These are phyloP conservation scores for Albifimbria verrucaria DNA, from an alignment of 2,329 filamentous ascomycete genomes.

Conservation along the genomic window DNA sequence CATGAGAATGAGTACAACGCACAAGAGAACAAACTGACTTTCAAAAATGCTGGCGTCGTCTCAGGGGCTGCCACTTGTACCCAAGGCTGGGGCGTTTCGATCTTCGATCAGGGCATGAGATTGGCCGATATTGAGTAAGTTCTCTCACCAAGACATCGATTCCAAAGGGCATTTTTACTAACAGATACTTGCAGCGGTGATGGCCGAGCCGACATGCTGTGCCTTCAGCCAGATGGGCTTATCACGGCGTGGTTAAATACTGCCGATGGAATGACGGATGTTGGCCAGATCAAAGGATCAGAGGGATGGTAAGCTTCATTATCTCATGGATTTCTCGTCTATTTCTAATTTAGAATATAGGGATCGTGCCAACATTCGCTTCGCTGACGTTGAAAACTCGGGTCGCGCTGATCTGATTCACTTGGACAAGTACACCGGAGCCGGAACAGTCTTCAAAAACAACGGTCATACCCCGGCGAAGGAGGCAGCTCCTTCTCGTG, in stretches of 20 bases:
- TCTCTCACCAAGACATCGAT: conserved; percentile 24
- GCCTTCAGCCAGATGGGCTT: conserved; percentile 4
- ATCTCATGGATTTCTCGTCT: background rate
- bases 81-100: background rate
- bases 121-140: background rate
- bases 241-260: conserved; percentile 6
- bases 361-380: conserved; percentile 11
- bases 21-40: background rate
- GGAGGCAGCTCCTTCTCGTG: background rate
- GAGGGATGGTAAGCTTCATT: background rate
- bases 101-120: background rate
- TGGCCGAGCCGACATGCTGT: conserved; percentile 5
- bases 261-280: background rate
- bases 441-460: conserved; percentile 3
- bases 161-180: background rate
- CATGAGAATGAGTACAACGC: conserved; percentile 5
- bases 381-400: conserved; percentile 5
- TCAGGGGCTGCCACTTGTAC: background rate
- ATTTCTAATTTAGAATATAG: too few relatives aligned
- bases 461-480: background rate
- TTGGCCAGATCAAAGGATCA: conserved; percentile 6
- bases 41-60: background rate
- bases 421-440: conserved; percentile 11
- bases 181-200: background rate
- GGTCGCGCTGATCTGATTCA: conserved; percentile 9